A percentile compares a stretch with the other conserved stretches of the same genome.
phyloP scores from a whole-genome alignment of 768 basidiomycete species.

The Glaciozyma antarctica region DNA sequence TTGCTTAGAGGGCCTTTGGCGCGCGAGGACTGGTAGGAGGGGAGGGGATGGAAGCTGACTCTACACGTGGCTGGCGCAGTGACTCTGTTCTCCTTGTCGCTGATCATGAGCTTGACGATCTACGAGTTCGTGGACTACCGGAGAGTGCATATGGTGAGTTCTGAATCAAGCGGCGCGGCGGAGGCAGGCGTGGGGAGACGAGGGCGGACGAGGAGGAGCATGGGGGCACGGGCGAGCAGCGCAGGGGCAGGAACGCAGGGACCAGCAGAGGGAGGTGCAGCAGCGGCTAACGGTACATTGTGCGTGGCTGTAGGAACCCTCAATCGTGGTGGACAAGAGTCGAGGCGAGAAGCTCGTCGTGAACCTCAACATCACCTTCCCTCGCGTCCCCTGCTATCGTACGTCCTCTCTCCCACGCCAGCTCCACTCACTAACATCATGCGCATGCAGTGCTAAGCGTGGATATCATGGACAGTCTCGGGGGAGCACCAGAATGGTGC shows the following conservation, averaged over 20 bases:
- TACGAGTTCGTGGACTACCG: conserved; percentile 97
- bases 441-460: conserved; percentile 71
- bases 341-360: conserved; percentile 90
- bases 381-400: conserved; percentile 95
- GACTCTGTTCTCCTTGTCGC: conserved; percentile 79
- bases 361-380: conserved; percentile 85
- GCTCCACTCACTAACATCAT: background rate
- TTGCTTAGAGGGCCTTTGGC: background rate
- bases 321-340: conserved; percentile 86
- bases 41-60: background rate
- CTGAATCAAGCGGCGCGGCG: background rate
- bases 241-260: conserved; percentile 35
- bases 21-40: background rate
- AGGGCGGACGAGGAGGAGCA: background rate
- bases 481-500: conserved; percentile 76
- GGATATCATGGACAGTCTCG: conserved; percentile 95
- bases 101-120: conserved; percentile 81
- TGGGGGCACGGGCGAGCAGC: conserved; percentile 37
- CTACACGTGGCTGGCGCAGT: conserved; percentile 47
- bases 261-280: background rate
- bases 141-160: conserved; percentile 47
- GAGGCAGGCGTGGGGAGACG: background rate
- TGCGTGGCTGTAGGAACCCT: conserved; percentile 43
- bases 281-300: background rate
- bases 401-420: conserved; percentile 40